These are phyloP conservation scores for Stachybotrys chartarum DNA, from an alignment of 2,329 filamentous ascomycete genomes.

Conservation along the genomic window DNA sequence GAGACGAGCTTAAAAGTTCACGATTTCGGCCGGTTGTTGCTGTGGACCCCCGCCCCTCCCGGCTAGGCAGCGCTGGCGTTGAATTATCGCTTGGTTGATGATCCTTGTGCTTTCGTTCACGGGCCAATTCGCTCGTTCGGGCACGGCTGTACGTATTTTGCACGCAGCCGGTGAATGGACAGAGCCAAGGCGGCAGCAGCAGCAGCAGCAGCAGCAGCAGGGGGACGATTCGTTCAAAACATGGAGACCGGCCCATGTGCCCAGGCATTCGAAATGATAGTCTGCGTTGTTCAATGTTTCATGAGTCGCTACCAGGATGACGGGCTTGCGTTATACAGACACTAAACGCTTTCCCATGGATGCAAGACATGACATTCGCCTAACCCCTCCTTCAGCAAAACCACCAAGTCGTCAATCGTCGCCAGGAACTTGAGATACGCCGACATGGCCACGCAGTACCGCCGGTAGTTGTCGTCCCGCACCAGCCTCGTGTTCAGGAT, in stretches of 20 bases:
- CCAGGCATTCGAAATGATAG: too few species aligned
- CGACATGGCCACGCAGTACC: conserved; percentile 38
- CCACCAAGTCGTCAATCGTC: conserved; percentile 35
- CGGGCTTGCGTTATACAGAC: not conserved
- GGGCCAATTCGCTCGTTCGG: not conserved
- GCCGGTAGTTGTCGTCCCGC: conserved; percentile 33
- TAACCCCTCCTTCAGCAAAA: conserved; percentile 32
- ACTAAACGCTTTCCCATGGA: conserved; percentile 13
- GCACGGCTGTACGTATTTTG: too few species aligned
- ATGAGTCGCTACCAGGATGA: too few species aligned
- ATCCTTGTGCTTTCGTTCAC: not conserved
- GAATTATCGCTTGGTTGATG: not conserved
- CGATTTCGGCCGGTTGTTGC: not conserved
- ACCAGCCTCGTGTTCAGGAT: conserved; percentile 24
- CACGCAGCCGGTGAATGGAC: not conserved
- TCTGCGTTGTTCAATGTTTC: too few species aligned
- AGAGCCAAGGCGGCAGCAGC: not conserved
- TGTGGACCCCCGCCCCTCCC: not conserved
- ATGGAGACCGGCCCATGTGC: too few species aligned
- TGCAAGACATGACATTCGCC: conserved; percentile 32
- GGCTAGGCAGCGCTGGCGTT: not conserved
- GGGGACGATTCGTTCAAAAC: too few species aligned
- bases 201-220: too few species aligned
- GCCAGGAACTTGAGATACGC: conserved; percentile 35
- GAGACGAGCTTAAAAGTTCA: not conserved